A percentile compares a stretch with the other conserved stretches of the same genome.
phyloP scores from a whole-genome alignment of 2,329 filamentous ascomycete species.

The Exophiala bonariae region DNA sequence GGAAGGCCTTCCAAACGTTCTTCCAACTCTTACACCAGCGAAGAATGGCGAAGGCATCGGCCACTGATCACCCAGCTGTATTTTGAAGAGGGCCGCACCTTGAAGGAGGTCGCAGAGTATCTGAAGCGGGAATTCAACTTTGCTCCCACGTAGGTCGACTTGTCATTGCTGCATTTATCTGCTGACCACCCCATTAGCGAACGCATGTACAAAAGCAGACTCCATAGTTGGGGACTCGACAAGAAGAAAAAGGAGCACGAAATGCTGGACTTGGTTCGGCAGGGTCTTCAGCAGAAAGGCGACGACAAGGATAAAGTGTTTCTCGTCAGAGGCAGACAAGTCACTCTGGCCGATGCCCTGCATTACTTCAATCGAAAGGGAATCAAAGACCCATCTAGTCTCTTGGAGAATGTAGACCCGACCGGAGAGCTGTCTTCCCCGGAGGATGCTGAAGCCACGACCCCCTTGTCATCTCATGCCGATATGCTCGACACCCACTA shows the following conservation, averaged over 20 bases:
- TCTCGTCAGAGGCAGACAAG: conserved; percentile 25
- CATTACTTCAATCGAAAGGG: conserved; percentile 31
- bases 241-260: conserved; percentile 32
- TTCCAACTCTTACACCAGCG: conserved; percentile 28
- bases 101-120: conserved; percentile 29
- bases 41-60: conserved; percentile 28
- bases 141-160: conserved; percentile 25
- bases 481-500: conserved; percentile 18
- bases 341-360: conserved; percentile 28
- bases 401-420: conserved; percentile 18
- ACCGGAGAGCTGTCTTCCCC: conserved; percentile 25
- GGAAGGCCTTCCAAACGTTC: conserved; percentile 25
- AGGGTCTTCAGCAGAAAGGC: conserved; percentile 26
- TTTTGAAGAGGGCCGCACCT: conserved; percentile 28
- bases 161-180: too few relatives aligned
- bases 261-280: conserved; percentile 30
- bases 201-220: conserved; percentile 30
- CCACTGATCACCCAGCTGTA: conserved; percentile 28
- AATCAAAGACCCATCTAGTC: conserved; percentile 29
- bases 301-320: conserved; percentile 29
- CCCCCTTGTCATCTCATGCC: conserved; percentile 24
- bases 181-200: conserved; percentile 20
- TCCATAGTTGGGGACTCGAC: conserved; percentile 27
- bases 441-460: conserved; percentile 24
- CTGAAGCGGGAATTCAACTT: conserved; percentile 28